A percentile compares a stretch with the other conserved stretches of the same genome.
These are phyloP conservation scores for Candida dajiaensis DNA, from an alignment of 805 yeast genomes.

Conservation along the genomic window DNA sequence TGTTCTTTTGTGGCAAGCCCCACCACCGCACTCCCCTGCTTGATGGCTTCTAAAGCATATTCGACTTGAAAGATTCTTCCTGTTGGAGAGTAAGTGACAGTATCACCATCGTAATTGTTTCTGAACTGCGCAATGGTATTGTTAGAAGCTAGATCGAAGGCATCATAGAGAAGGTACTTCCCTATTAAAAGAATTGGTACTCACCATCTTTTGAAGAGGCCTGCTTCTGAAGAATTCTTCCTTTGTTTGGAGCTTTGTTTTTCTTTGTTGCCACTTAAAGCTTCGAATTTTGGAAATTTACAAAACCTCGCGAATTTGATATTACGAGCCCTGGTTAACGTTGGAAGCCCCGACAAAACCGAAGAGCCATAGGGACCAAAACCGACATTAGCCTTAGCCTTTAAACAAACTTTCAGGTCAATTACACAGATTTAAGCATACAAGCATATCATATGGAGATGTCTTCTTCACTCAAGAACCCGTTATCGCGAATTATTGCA, in stretches of 20 bases:
- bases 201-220: background rate
- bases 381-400: background rate
- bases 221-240: background rate
- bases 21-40: conserved; percentile 96
- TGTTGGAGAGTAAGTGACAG: conserved; percentile 95
- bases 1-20: conserved; percentile 83
- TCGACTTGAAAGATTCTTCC: conserved; percentile 87
- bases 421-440: background rate
- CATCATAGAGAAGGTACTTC: background rate
- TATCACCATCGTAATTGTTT: conserved; percentile 97
- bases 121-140: conserved; percentile 55
- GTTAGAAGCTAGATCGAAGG: background rate
- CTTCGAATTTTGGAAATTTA: background rate
- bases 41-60: conserved; percentile 90
- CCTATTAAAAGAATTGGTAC: background rate
- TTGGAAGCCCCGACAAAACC: background rate
- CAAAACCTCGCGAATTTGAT: background rate
- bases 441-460: background rate
- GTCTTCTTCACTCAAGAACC: conserved; percentile 30
- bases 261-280: background rate
- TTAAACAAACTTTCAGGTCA: background rate
- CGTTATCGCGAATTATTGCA: conserved; percentile 66
- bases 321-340: background rate
- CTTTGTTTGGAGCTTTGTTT: background rate
- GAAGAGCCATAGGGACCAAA: background rate